These are phyloP conservation scores for Diaporthe citri DNA, from an alignment of 2,329 filamentous ascomycete species.

Conservation along the genomic window DNA sequence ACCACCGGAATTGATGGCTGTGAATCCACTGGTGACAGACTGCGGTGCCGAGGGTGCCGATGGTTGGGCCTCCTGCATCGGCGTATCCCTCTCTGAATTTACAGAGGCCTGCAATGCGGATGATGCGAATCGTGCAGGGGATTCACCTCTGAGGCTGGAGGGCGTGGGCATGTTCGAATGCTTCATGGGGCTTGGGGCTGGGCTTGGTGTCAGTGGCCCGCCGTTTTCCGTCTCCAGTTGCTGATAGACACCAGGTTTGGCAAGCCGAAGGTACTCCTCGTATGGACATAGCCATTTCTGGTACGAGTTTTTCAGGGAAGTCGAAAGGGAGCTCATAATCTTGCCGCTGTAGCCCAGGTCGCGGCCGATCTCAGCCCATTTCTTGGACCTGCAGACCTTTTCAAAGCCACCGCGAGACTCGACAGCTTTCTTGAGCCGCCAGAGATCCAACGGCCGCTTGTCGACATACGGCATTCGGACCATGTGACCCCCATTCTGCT, in stretches of 20 bases:
- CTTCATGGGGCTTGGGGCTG: conserved; percentile 78
- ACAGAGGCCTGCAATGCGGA: conserved; percentile 65
- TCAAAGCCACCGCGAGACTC: conserved; percentile 96
- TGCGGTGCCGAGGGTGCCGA: conserved; percentile 51
- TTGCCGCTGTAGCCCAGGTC: conserved; percentile 98
- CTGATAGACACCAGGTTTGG: conserved; percentile 96
- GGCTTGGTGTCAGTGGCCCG: conserved; percentile 86
- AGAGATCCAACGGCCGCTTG: conserved; percentile 95
- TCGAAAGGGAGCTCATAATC: conserved; percentile 99
- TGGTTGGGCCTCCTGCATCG: conserved; percentile 60
- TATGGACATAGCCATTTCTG: conserved; percentile 97
- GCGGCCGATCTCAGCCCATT: conserved; percentile 98
- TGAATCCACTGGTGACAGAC: conserved; percentile 59
- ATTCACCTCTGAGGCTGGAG: conserved; percentile 71
- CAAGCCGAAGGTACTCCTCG: conserved; percentile 90
- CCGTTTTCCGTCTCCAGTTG: conserved; percentile 94
- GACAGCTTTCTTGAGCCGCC: conserved; percentile 96
- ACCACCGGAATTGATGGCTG: conserved; percentile 69
- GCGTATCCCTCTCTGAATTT: conserved; percentile 60
- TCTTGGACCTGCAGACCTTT: conserved; percentile 96
- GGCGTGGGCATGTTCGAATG: conserved; percentile 72
- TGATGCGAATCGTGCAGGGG: conserved; percentile 72
- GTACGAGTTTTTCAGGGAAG: conserved; percentile 97
- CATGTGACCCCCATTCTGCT: conserved; percentile 93
- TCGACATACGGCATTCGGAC: conserved; percentile 97